Conservation (phyloP, 1,139 yeast genomes). For the Yamadazyma triangularis region DNA sequence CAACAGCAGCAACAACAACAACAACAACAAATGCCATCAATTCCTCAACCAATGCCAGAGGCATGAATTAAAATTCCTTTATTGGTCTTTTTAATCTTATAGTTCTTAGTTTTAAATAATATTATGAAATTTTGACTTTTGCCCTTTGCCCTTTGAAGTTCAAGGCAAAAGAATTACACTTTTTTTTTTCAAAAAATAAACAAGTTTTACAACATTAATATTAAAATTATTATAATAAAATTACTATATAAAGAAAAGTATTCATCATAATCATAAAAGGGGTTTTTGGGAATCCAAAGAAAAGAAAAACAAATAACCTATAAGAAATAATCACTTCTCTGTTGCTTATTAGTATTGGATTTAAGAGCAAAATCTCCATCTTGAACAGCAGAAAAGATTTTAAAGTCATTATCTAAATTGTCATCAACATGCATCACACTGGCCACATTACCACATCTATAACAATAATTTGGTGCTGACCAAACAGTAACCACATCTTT, state of each 20-base stretch:
- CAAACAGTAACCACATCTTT: conserved; percentile 96
- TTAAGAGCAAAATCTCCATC: conserved; percentile 75
- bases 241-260: conserved; percentile 10
- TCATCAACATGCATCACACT: conserved; percentile 96
- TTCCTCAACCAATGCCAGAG: too few species aligned
- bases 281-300: neutral
- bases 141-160: too few species aligned
- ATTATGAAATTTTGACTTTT: too few species aligned
- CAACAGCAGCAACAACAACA: conserved; percentile 20
- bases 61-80: conserved; percentile 4
- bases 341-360: conserved; percentile 64
- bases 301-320: conserved; percentile 19
- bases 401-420: conserved; percentile 80
- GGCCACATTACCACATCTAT: conserved; percentile 97
- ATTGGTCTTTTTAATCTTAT: too few species aligned
- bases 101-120: too few species aligned
- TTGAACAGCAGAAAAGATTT: conserved; percentile 93
- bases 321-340: conserved; percentile 81
- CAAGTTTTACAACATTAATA: neutral
- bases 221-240: conserved; percentile 8
- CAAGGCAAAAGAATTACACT: too few species aligned
- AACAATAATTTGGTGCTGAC: conserved; percentile 98
- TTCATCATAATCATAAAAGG: conserved; percentile 9
- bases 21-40: conserved; percentile 9
- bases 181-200: too few species aligned